These are phyloP conservation scores for Usnea hakonensis DNA, from an alignment of 495 filamentous ascomycete genomes.

Conservation along the genomic window DNA sequence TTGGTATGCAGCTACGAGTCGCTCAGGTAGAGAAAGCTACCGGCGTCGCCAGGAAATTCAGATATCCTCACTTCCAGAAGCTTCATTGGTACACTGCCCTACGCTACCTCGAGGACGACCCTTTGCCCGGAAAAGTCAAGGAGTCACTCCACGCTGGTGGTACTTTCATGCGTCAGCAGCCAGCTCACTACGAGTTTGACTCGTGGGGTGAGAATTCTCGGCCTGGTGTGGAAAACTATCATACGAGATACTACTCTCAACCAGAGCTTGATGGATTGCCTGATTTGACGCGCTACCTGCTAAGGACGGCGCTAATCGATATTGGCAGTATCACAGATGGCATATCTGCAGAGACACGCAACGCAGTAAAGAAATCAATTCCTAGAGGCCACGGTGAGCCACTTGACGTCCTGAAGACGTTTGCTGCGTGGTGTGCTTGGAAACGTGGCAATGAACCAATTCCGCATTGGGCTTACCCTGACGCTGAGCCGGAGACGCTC, in stretches of 20 bases:
- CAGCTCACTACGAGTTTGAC: conserved; percentile 53
- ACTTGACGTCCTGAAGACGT: conserved; percentile 50
- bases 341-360: conserved; percentile 46
- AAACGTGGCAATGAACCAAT: conserved; percentile 64
- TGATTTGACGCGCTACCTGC: conserved; percentile 55
- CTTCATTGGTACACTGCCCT: conserved; percentile 67
- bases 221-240: conserved; percentile 41
- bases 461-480: conserved; percentile 55
- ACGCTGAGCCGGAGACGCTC: conserved; percentile 26
- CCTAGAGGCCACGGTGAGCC: conserved; percentile 57
- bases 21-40: conserved; percentile 67
- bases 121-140: conserved; percentile 51
- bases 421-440: conserved; percentile 67
- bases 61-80: conserved; percentile 68
- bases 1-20: conserved; percentile 63
- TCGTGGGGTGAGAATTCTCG: conserved; percentile 43
- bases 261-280: conserved; percentile 61
- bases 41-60: conserved; percentile 59
- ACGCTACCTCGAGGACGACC: conserved; percentile 59
- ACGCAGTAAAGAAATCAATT: conserved; percentile 56
- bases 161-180: conserved; percentile 46
- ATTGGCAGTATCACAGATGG: conserved; percentile 54
- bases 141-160: conserved; percentile 50
- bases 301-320: conserved; percentile 61
- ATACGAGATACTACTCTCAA: conserved; percentile 59